phyloP scores from a whole-genome alignment of 169 alveolate species.

The Toxoplasma gondii region DNA sequence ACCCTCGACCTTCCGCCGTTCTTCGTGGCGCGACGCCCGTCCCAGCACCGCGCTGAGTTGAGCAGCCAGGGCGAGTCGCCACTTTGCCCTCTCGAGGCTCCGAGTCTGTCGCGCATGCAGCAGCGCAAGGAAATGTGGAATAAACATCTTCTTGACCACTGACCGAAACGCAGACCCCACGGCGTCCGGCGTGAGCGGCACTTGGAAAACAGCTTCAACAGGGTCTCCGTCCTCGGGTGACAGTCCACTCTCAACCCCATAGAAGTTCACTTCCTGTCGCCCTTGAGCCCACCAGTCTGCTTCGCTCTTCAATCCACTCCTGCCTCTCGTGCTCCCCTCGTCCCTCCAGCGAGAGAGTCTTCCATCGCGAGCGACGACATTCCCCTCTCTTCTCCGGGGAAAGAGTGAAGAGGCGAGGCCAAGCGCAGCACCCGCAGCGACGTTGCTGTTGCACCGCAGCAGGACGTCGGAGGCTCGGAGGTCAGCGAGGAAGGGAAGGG shows the following conservation, averaged over 20 bases:
- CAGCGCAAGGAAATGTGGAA: neutral
- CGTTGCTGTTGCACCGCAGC: neutral
- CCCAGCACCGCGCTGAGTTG: neutral
- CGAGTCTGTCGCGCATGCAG: neutral
- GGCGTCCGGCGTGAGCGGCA: neutral
- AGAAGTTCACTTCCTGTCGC: neutral
- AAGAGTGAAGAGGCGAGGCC: neutral
- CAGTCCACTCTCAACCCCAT: neutral
- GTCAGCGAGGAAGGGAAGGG: neutral
- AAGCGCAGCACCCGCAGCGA: neutral
- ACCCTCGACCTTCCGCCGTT: neutral
- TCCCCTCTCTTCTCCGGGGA: too few species aligned
- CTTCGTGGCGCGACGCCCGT: neutral
- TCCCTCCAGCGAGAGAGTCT: too few species aligned
- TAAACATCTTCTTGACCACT: neutral
- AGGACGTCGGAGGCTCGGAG: neutral
- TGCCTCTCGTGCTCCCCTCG: neutral
- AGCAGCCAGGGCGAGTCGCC: neutral
- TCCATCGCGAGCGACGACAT: too few species aligned
- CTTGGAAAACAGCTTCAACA: neutral
- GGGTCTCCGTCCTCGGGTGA: neutral
- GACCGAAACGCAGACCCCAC: neutral
- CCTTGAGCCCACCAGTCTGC: neutral
- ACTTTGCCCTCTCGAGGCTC: neutral
- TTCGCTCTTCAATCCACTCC: neutral